Evolutionary conservation across 495 filamentous ascomycete genomes (phyloP).

Genomic region (Cenococcum geophilum): DNA sequence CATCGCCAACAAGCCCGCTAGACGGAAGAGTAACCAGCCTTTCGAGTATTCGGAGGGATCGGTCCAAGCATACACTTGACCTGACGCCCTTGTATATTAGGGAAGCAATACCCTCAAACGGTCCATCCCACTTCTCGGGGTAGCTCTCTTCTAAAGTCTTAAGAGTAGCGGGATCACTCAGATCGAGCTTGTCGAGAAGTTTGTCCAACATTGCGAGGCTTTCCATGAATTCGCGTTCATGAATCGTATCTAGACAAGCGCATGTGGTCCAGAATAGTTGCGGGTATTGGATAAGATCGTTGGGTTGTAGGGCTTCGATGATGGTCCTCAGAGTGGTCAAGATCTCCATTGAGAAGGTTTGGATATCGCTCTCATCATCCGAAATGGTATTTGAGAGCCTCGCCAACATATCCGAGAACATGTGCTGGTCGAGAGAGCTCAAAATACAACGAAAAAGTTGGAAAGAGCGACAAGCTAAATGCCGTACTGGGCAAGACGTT

Average conservation of each 20-base stretch:
- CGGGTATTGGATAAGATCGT: conserved; percentile 77
- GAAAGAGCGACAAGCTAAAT: conserved; percentile 93
- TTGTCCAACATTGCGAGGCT: conserved; percentile 87
- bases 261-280: conserved; percentile 97
- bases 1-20: conserved; percentile 73
- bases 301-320: conserved; percentile 71
- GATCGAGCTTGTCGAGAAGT: conserved; percentile 74
- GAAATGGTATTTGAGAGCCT: conserved; percentile 93
- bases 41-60: conserved; percentile 71
- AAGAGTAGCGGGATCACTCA: conserved; percentile 63
- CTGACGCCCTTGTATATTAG: conserved; percentile 86
- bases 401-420: conserved; percentile 94
- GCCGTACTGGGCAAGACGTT: conserved; percentile 90
- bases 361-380: conserved; percentile 83
- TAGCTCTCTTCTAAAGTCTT: conserved; percentile 65
- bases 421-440: conserved; percentile 78
- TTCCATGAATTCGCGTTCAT: conserved; percentile 90
- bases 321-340: conserved; percentile 87
- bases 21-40: conserved; percentile 72
- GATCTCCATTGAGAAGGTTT: conserved; percentile 96
- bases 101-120: conserved; percentile 79
- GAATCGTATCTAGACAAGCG: conserved; percentile 90
- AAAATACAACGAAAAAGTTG: conserved; percentile 94
- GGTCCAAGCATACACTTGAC: conserved; percentile 72
- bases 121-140: conserved; percentile 82